Conservation (phyloP, 306 rosid species). For the Vicia sativa region DNA sequence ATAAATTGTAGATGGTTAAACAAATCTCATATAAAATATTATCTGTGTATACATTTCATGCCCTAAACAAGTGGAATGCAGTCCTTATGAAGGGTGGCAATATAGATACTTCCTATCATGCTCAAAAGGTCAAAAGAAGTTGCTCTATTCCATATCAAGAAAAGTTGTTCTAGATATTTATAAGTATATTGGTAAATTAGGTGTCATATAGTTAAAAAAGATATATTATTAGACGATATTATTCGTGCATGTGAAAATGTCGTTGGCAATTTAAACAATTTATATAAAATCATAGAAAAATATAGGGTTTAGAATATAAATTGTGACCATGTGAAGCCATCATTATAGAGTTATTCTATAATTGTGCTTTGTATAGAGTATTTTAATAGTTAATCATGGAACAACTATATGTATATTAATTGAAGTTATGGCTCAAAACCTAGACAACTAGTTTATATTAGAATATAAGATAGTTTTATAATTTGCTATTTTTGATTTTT, state of each 20-base stretch:
- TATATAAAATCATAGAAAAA: not conserved
- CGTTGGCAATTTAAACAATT: not conserved
- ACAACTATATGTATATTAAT: no score
- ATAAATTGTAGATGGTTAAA: no score
- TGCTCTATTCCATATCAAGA: not conserved
- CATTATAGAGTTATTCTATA: not conserved
- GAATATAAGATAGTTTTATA: no score
- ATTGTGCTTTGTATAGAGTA: no score
- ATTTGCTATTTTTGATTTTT: no score
- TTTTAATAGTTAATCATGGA: not conserved
- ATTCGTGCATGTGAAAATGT: not conserved
- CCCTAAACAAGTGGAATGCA: not conserved
- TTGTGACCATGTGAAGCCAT: not conserved
- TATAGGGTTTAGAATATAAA: not conserved
- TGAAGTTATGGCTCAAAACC: no score
- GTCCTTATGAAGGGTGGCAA: not conserved
- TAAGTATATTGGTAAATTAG: not conserved
- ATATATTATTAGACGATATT: not conserved
- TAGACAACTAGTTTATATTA: no score
- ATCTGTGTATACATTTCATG: not conserved
- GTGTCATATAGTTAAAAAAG: not conserved
- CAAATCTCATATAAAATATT: no score
- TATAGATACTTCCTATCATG: no score
- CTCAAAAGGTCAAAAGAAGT: not conserved
- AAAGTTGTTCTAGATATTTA: constrained; percentile 2